These are phyloP conservation scores for Alternaria ventricosa DNA, from an alignment of 2,329 filamentous ascomycete species.

Conservation along the genomic window DNA sequence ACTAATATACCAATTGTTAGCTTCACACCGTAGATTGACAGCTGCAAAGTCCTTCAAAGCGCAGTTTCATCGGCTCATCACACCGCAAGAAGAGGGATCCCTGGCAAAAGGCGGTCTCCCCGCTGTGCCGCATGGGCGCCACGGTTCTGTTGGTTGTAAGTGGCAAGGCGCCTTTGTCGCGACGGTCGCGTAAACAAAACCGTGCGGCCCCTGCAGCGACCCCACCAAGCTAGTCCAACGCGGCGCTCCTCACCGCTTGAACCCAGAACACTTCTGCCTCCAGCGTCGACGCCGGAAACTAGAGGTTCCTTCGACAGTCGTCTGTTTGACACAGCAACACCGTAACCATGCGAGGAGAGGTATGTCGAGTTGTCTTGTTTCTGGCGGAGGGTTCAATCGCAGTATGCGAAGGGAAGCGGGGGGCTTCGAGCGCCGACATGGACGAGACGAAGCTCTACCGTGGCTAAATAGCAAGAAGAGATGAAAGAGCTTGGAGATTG, in stretches of 20 bases:
- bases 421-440: slow-evolving; percentile 13
- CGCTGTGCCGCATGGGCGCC: neutral
- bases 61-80: neutral
- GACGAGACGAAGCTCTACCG: slow-evolving; percentile 5
- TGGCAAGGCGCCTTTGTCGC: slow-evolving; percentile 20
- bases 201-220: slow-evolving; percentile 22
- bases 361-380: slow-evolving; percentile 30
- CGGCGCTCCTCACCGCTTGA: slow-evolving; percentile 24
- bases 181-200: slow-evolving; percentile 21
- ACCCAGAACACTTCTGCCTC: slow-evolving; percentile 21
- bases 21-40: neutral
- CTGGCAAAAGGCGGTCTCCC: neutral
- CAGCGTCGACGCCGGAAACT: slow-evolving; percentile 14
- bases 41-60: neutral
- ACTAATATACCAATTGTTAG: neutral
- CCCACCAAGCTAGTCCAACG: slow-evolving; percentile 30
- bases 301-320: slow-evolving; percentile 33
- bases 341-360: slow-evolving; percentile 51
- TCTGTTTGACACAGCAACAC: slow-evolving; percentile 45
- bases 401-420: neutral
- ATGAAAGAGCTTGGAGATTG: neutral
- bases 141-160: neutral
- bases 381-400: neutral
- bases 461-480: neutral
- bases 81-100: slow-evolving; percentile 1